A percentile compares a stretch with the other conserved stretches of the same genome.
These are phyloP conservation scores for Vaccinium corymbosum DNA, from an alignment of 148 eudicot genomes.

Conservation along the genomic window DNA sequence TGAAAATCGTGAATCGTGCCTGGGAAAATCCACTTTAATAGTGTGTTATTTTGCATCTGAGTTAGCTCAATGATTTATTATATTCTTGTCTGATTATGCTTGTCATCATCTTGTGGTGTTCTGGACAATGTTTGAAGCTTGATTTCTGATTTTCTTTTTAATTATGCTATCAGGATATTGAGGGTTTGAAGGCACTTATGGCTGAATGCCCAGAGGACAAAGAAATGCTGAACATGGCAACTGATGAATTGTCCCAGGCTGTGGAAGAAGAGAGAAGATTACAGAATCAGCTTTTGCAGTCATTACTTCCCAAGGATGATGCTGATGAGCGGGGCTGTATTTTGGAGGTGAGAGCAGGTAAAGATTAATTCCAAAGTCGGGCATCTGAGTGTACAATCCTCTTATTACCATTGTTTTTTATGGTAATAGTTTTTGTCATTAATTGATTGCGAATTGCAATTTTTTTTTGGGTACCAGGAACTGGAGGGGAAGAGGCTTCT, in stretches of 20 bases:
- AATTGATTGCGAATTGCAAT: background rate
- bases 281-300: conserved; percentile 53
- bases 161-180: conserved; percentile 49
- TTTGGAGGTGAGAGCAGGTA: conserved; percentile 97
- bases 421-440: background rate
- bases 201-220: conserved; percentile 68
- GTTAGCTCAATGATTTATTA: background rate
- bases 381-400: background rate
- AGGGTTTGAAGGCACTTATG: conserved; percentile 53
- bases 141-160: background rate
- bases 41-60: background rate
- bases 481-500: conserved; percentile 98
- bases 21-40: background rate
- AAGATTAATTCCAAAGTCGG: background rate
- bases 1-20: background rate
- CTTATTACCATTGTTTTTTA: background rate
- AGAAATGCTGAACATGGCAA: conserved; percentile 72
- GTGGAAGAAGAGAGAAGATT: conserved; percentile 59
- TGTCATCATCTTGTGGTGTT: background rate
- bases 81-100: too few relatives aligned
- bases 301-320: conserved; percentile 87
- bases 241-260: conserved; percentile 61
- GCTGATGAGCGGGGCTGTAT: conserved; percentile 90
- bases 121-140: conserved; percentile 1
- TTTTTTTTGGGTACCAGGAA: conserved; percentile 44